Base-by-base conservation (phyloP, 495 filamentous ascomycete species). In the Penicillium soppii region DNA sequence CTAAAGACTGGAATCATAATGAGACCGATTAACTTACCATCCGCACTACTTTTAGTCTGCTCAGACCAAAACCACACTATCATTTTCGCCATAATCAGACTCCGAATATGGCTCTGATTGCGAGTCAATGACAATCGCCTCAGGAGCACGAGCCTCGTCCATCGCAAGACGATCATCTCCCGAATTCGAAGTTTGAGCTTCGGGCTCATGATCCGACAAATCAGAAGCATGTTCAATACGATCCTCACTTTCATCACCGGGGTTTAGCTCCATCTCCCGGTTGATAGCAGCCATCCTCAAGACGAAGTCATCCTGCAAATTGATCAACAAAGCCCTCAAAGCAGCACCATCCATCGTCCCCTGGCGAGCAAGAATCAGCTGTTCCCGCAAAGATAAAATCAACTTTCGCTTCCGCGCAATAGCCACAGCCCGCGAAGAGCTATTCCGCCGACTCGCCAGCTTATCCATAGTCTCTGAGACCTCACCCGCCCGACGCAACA, bases 241-340 rank as follows among this genome's bases (percentile, higher is more conserved):
- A 9, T 37, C 37, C 0, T 23, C 43, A 38, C 43, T 47, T 1
- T 43, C 52, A 23, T 57, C 55, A 21, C 43, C 40, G 9, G 16
- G 35, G 1, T 45, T 53, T n/a, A 53, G 47, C 10, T 48, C 29
- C 22, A 59, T 50, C 23, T 78, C 64, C 6, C 49, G 57, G 23
- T 82, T 77, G 32, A 89, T 78, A 15, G 78, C 74, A 48, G 79
- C 74, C 90, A 96, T 94, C 20, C 81, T 72, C 9, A 75, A 58
- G 5, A 86, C 78, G 62, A 96, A 96, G 43, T 96, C 88, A 43
- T 80, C 81, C 60, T 92, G 88, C 17, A 96, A 66, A 30, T 79
- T 80, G 40, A 71, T 75, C 46, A 97, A 63, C 79, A 89, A 94
- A 16, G 70, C 70, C 5, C 66, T 66, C 16, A 97, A 68, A 1